phyloP scores from a whole-genome alignment of 495 filamentous ascomycete species.

The Staphylotrichum longicolle region DNA sequence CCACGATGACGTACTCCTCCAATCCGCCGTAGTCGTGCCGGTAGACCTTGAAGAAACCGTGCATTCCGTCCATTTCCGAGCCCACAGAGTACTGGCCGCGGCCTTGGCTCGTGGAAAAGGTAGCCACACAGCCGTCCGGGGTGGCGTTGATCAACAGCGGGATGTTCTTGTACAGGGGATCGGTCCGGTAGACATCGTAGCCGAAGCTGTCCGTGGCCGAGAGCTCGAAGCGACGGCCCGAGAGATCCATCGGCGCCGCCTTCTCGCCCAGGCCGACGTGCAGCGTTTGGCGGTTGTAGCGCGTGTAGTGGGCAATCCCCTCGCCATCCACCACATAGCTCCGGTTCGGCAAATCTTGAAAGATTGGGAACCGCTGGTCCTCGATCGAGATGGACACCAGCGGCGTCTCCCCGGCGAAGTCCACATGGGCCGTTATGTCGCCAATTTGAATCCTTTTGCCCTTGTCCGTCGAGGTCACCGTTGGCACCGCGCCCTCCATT shows the following conservation, averaged over 20 bases:
- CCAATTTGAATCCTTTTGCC: slow-evolving; percentile 10
- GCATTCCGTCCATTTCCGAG: slow-evolving; percentile 68
- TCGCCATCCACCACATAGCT: slow-evolving; percentile 1
- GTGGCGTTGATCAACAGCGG: slow-evolving; percentile 65
- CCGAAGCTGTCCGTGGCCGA: slow-evolving; percentile 65
- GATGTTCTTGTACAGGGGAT: slow-evolving; percentile 72
- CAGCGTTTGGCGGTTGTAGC: slow-evolving; percentile 31
- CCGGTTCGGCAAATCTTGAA: slow-evolving; percentile 10
- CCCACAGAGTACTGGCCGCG: slow-evolving; percentile 51
- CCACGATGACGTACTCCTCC: slow-evolving; percentile 67
- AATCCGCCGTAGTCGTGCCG: slow-evolving; percentile 67
- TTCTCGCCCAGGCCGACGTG: slow-evolving; percentile 70
- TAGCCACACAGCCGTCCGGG: slow-evolving; percentile 52
- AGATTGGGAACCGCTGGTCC: slow-evolving; percentile 8
- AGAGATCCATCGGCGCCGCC: slow-evolving; percentile 68
- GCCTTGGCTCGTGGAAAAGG: slow-evolving; percentile 11
- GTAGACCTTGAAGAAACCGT: slow-evolving; percentile 58
- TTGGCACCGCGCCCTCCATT: neutral
- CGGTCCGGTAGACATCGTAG: slow-evolving; percentile 66
- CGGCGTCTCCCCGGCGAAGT: slow-evolving; percentile 7
- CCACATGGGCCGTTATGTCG: slow-evolving; percentile 1
- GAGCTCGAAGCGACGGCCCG: slow-evolving; percentile 60
- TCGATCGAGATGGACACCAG: slow-evolving; percentile 7
- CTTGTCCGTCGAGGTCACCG: slow-evolving; percentile 8
- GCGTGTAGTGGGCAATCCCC: slow-evolving; percentile 10